Evolutionary conservation across 495 filamentous ascomycete genomes (phyloP).

Genomic region (Lasiosphaeria ovina): DNA sequence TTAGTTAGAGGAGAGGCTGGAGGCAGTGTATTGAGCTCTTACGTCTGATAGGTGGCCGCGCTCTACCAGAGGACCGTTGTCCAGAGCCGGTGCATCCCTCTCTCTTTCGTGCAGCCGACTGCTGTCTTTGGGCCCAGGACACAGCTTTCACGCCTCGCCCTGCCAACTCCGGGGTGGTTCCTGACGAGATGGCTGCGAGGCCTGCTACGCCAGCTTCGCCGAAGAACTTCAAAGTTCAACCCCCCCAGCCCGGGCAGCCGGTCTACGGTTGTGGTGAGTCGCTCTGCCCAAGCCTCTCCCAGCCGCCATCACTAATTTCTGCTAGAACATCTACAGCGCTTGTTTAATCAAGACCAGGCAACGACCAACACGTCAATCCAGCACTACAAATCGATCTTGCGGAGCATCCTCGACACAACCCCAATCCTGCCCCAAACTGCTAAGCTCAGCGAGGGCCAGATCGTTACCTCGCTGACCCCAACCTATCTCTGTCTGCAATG

Average conservation of each 20-base stretch:
- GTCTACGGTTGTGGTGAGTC: conserved; percentile 55
- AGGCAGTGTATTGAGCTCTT: no score
- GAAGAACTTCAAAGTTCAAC: conserved; percentile 52
- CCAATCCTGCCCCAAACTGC: conserved; percentile 50
- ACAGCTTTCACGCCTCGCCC: not conserved
- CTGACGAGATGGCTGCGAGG: conserved; percentile 39
- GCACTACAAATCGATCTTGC: conserved; percentile 54
- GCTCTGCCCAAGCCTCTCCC: not conserved
- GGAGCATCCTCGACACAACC: conserved; percentile 49
- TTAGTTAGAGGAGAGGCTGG: no score
- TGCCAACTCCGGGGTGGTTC: not conserved
- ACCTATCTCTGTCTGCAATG: conserved; percentile 74
- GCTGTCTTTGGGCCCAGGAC: not conserved
- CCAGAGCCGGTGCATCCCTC: no score
- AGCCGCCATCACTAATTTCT: conserved; percentile 11
- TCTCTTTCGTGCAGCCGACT: not conserved
- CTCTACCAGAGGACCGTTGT: no score
- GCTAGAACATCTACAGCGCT: conserved; percentile 53
- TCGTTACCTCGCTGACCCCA: conserved; percentile 51
- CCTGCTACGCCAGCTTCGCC: conserved; percentile 53
- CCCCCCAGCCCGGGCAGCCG: conserved; percentile 49
- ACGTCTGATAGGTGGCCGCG: no score
- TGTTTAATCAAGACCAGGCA: conserved; percentile 49
- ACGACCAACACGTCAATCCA: conserved; percentile 49
- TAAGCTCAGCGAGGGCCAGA: conserved; percentile 42